phyloP scores from a whole-genome alignment of 1,284 basidiomycete genomes.

The Pseudozyma flocculosa region DNA sequence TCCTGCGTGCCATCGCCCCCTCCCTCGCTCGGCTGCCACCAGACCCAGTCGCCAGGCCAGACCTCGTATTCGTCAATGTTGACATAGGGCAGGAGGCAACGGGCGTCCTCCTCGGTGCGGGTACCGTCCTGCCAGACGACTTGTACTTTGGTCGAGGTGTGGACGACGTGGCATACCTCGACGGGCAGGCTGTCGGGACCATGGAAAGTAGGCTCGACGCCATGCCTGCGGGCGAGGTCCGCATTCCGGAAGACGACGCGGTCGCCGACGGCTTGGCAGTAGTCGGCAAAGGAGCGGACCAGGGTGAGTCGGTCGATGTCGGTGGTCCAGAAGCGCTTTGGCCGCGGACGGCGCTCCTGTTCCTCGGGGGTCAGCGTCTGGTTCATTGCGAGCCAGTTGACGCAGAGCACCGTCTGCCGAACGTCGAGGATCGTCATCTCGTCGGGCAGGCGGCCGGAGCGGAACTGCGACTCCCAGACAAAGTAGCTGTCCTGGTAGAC shows the following conservation, averaged over 20 bases:
- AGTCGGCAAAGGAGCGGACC: constrained; percentile 30
- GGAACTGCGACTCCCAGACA: constrained; percentile 12
- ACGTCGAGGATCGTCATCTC: constrained; percentile 66
- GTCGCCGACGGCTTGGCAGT: constrained; percentile 52
- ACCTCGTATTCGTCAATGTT: constrained; percentile 59
- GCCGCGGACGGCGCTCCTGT: constrained; percentile 28
- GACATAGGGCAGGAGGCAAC: constrained; percentile 74
- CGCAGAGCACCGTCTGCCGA: constrained; percentile 74
- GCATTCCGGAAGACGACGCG: constrained; percentile 53
- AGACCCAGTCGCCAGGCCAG: constrained; percentile 77
- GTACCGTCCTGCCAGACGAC: constrained; percentile 86
- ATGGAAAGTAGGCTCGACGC: constrained; percentile 23
- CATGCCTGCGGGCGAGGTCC: constrained; percentile 26
- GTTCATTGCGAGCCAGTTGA: constrained; percentile 86
- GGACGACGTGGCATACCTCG: constrained; percentile 62
- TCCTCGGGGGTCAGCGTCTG: constrained; percentile 63
- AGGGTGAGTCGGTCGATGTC: constrained; percentile 29
- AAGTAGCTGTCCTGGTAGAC: constrained; percentile 34
- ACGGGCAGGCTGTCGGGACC: constrained; percentile 23
- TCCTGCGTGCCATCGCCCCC: too few relatives aligned
- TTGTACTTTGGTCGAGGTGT: constrained; percentile 70
- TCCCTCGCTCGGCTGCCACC: constrained; percentile 80
- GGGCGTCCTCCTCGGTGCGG: constrained; percentile 65
- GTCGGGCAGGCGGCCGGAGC: constrained; percentile 53
- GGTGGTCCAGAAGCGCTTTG: constrained; percentile 23